Evolutionary conservation across 805 yeast species (phyloP).

Genomic region (Kluyveromyces starmeri): DNA sequence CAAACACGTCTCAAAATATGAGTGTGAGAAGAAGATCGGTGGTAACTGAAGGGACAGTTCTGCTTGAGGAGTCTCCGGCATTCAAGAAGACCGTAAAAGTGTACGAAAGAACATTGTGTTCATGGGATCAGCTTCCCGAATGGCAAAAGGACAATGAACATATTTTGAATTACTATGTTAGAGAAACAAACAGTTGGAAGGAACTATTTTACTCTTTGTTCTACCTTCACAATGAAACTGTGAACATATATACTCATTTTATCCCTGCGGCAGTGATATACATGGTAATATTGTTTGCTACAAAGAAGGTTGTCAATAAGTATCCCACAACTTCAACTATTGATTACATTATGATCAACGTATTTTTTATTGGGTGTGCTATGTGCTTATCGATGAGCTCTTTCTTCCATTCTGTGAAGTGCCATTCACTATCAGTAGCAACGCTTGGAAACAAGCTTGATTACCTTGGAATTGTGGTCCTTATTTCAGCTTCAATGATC

Average conservation of each 20-base stretch:
- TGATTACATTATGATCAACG: conserved; percentile 27
- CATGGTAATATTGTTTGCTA: conserved; percentile 13
- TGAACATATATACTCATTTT: conserved; percentile 62
- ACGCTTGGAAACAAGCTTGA: conserved; percentile 61
- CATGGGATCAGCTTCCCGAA: conserved; percentile 45
- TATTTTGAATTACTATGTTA: conserved; percentile 55
- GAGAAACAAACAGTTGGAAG: conserved; percentile 39
- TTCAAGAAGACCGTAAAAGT: background rate
- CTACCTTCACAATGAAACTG: conserved; percentile 64
- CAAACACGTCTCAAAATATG: too few relatives aligned
- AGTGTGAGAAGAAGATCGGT: background rate
- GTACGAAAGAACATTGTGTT: conserved; percentile 11
- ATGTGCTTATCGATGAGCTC: conserved; percentile 57
- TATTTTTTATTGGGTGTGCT: conserved; percentile 45
- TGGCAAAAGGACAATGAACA: conserved; percentile 72
- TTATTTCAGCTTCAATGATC: conserved; percentile 55
- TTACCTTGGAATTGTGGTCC: conserved; percentile 62
- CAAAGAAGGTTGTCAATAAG: conserved; percentile 26
- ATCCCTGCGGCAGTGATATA: conserved; percentile 31
- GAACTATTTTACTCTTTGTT: conserved; percentile 40
- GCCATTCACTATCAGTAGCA: conserved; percentile 50
- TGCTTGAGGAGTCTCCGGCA: background rate
- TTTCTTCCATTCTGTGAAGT: conserved; percentile 54
- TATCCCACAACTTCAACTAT: conserved; percentile 37
- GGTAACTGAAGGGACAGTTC: background rate